phyloP scores from a whole-genome alignment of 1,284 basidiomycete species.

The Ganoderma sinense region DNA sequence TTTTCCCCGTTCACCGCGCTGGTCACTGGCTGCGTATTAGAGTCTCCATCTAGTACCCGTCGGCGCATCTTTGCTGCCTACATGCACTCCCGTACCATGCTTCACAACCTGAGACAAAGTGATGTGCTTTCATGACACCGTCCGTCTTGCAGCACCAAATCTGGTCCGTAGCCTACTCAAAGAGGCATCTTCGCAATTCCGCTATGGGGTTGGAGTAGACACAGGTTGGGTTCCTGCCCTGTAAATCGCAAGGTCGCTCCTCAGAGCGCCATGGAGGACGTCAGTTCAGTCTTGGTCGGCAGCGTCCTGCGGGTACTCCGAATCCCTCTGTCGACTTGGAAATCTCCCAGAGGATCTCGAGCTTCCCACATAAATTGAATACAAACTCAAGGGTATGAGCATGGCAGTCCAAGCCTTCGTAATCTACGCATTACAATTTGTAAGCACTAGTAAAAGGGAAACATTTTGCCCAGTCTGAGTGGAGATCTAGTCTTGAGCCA shows the following conservation, averaged over 20 bases:
- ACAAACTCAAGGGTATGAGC: not conserved
- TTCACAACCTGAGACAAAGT: no score
- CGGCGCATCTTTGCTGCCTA: no score
- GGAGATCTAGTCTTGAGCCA: not conserved
- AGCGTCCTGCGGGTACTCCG: not conserved
- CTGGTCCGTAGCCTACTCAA: no score
- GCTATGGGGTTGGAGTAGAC: no score
- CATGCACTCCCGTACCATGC: no score
- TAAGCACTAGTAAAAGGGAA: not conserved
- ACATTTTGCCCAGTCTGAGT: not conserved
- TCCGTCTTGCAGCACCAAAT: no score
- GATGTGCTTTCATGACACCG: no score
- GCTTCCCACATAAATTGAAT: not conserved
- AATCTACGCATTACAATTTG: not conserved
- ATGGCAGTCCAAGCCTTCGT: not conserved
- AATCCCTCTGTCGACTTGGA: not conserved
- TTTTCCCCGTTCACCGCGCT: no score
- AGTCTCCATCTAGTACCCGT: no score
- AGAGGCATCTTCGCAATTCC: no score
- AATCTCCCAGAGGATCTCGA: not conserved
- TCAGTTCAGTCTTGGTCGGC: conserved; percentile 4
- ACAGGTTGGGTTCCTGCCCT: no score
- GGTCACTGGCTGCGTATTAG: no score
- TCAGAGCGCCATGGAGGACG: not conserved
- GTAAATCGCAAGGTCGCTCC: not conserved